phyloP scores from a whole-genome alignment of 441 rosid species.

The Mallotus repandus region DNA sequence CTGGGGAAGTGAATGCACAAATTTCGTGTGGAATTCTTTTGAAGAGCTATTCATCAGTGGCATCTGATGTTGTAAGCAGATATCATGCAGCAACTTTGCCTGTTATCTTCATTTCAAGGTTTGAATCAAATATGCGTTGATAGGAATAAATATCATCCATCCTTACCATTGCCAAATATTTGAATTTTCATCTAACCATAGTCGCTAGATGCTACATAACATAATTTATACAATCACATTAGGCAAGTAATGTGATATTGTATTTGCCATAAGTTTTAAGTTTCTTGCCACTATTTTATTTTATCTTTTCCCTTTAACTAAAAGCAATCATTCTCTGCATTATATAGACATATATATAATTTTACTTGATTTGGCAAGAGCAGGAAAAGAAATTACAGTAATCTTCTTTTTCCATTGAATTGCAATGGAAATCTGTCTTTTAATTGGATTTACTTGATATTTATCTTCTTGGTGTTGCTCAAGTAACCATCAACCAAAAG shows the following conservation, averaged over 20 bases:
- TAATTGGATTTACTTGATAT: not conserved
- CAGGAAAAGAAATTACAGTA: not conserved
- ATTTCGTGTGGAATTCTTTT: slow-evolving; percentile 81
- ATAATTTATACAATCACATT: not conserved
- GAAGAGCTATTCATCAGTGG: slow-evolving; percentile 74
- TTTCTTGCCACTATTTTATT: not conserved
- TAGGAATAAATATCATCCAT: not conserved
- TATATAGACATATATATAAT: not conserved
- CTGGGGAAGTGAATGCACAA: slow-evolving; percentile 79
- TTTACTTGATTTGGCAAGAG: not conserved
- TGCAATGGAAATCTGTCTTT: not conserved
- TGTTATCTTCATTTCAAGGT: slow-evolving; percentile 88
- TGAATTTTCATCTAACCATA: not conserved
- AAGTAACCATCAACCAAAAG: not conserved
- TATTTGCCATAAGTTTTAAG: not conserved
- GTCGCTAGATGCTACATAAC: not conserved
- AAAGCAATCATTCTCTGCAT: not conserved
- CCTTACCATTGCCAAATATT: not conserved
- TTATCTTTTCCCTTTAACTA: not conserved
- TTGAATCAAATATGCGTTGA: slow-evolving; percentile 16
- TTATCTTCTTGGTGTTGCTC: too few species aligned
- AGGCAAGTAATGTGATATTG: not conserved
- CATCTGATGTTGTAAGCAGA: slow-evolving; percentile 76
- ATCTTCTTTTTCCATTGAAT: not conserved
- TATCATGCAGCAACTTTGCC: slow-evolving; percentile 73